Evolutionary conservation across 2,329 filamentous ascomycete species (phyloP).

Genomic region (Lasiodiplodia sp.): DNA sequence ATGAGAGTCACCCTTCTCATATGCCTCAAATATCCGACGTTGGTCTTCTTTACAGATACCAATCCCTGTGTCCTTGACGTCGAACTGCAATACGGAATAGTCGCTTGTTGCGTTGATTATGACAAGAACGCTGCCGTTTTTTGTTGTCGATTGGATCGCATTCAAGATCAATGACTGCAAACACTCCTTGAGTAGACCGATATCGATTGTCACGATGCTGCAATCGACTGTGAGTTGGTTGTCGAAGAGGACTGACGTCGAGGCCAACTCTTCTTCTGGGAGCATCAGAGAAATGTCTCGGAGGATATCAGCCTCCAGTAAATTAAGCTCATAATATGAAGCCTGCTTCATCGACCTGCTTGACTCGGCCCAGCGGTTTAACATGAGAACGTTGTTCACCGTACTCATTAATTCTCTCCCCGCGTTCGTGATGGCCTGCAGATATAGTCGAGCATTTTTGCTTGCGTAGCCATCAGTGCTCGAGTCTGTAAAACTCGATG

Average conservation of each 20-base stretch:
- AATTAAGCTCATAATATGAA: conserved; percentile 40
- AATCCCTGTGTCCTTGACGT: conserved; percentile 53
- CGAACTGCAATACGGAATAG: conserved; percentile 44
- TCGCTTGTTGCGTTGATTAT: conserved; percentile 42
- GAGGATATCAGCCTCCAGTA: conserved; percentile 44
- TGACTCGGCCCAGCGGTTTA: conserved; percentile 50
- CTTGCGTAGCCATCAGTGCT: conserved; percentile 19
- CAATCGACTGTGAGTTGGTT: conserved; percentile 40
- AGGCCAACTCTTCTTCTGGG: conserved; percentile 39
- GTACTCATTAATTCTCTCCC: conserved; percentile 55
- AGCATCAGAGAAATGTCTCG: conserved; percentile 40
- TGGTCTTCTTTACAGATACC: conserved; percentile 49
- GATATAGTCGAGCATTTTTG: conserved; percentile 36
- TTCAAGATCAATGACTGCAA: conserved; percentile 53
- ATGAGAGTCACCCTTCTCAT: conserved; percentile 51
- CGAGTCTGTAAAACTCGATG: too few relatives aligned
- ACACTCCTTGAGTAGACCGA: conserved; percentile 52
- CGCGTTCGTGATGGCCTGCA: conserved; percentile 49
- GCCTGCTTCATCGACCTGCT: conserved; percentile 36
- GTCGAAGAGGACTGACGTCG: conserved; percentile 45
- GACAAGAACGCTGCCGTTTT: conserved; percentile 46
- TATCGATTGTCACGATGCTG: conserved; percentile 46
- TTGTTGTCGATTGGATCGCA: conserved; percentile 51
- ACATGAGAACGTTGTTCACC: conserved; percentile 55
- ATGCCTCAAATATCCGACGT: conserved; percentile 52